Evolutionary conservation across 192 early-diverging fungal genomes (phyloP).

Genomic region (Podila minutissima): DNA sequence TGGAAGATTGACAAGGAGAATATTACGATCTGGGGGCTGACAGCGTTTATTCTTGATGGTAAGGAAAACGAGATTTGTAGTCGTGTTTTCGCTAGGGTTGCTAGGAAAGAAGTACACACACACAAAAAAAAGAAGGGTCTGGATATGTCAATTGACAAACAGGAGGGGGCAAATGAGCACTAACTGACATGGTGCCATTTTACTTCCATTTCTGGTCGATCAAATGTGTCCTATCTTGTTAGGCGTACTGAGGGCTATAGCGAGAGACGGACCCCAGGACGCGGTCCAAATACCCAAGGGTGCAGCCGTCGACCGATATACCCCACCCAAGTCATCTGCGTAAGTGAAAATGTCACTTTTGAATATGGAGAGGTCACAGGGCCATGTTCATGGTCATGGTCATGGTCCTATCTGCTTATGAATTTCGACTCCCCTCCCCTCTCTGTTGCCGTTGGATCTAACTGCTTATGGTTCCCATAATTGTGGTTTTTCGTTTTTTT

Average conservation of each 20-base stretch:
- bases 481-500: no score
- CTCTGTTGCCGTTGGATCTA: no score
- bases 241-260: slow-evolving; percentile 30
- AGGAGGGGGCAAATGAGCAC: no score
- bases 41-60: slow-evolving; percentile 80
- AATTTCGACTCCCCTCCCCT: no score
- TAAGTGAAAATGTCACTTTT: slow-evolving; percentile 3
- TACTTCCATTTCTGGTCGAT: neutral
- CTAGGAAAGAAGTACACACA: no score
- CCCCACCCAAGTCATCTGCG: slow-evolving; percentile 26
- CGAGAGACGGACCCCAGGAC: slow-evolving; percentile 16
- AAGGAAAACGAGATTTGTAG: neutral
- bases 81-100: neutral
- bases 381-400: no score
- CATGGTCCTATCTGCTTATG: no score
- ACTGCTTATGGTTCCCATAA: no score
- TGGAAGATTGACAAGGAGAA: slow-evolving; percentile 62
- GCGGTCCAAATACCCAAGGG: slow-evolving; percentile 24
- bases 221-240: neutral
- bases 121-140: no score
- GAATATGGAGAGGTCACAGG: no score
- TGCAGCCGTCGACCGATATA: slow-evolving; percentile 3
- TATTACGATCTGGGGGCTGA: slow-evolving; percentile 80
- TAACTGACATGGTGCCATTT: neutral
- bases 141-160: no score